phyloP scores from a whole-genome alignment of 129 eudicot genomes.

The Glebionis coronaria region DNA sequence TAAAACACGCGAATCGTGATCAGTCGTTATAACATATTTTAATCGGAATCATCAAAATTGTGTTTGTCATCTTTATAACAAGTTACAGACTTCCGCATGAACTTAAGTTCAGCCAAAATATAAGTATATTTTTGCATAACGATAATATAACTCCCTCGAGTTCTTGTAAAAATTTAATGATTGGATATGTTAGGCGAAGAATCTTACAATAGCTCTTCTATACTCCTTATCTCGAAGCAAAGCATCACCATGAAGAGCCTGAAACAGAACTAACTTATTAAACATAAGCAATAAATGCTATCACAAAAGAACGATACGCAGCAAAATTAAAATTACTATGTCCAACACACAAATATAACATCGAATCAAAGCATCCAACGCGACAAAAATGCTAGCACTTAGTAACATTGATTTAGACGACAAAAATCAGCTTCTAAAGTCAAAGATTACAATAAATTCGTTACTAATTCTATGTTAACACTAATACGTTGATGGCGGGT shows the following conservation, averaged over 20 bases:
- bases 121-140: background rate
- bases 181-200: slow-evolving; percentile 6
- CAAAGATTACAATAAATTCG: background rate
- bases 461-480: background rate
- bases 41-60: slow-evolving; percentile 2
- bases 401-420: no score
- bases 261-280: slow-evolving; percentile 18
- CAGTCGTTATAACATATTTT: slow-evolving; percentile 6
- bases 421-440: no score
- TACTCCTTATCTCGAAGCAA: slow-evolving; percentile 75
- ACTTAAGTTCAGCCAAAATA: background rate
- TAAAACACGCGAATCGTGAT: slow-evolving; percentile 1
- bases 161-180: slow-evolving; percentile 10
- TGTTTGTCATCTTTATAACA: background rate
- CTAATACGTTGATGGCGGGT: no score
- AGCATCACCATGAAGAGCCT: slow-evolving; percentile 90
- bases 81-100: slow-evolving; percentile 3
- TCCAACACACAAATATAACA: no score
- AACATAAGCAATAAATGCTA: slow-evolving; percentile 8
- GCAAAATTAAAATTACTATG: background rate
- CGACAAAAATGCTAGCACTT: no score
- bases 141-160: slow-evolving; percentile 4
- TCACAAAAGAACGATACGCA: background rate
- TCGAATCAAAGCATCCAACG: no score
- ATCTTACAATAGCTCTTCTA: slow-evolving; percentile 77